Evolutionary conservation across 2,329 filamentous ascomycete genomes (phyloP), one percentile per base, ranked within the genome.

Genomic region (Colletotrichum echinochloae): DNA sequence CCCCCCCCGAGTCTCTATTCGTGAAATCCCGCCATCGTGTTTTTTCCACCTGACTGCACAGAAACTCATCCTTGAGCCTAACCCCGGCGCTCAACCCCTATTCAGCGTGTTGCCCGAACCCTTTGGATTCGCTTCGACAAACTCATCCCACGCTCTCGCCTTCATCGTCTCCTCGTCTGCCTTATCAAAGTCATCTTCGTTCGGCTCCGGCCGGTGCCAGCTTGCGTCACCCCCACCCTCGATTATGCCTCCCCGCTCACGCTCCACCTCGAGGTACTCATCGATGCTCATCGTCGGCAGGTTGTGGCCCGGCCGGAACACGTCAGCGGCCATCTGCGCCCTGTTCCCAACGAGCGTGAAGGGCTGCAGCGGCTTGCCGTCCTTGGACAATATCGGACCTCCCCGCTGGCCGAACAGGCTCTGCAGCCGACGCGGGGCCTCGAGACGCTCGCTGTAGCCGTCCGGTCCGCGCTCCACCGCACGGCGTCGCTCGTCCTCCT

Each of bases 211-310:
- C 73, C 86, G 85, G 33, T 89, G 83, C 20, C 88, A 89, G 74
- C 90, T 92, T 74, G 91, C 89, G 76, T 93, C 92, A 23, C 95
- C 95, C 37, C 94, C 94, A 44, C 95, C 96, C 78, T 98, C 92
- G 65, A 98, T 93, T 69, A 99, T 95, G 26, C 94, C 94, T 20
- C 96, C 96, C 72, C 93, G 86, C 74, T 89, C 88, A 77, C 88
- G 88, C 83, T 98, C 96, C 81, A 98, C 95, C 62, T 97, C 96
- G 20, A 99, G 85, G 78, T 98, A 99, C 83, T 99, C 96, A 75
- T 99, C 96, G 72, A 99, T 98, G 1, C 90, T 93, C 96, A 99
- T 98, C 3, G 96, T 98, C 0, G 96, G 96, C 69, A 99, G 83
- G 81, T 94, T 98, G 79, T 99, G 96, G 9, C 96, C 94, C 0